Evolutionary conservation across 176 grass and related monocot genomes (phyloP), one percentile per base, ranked within the genome.

Genomic region (Cocos nucifera): DNA sequence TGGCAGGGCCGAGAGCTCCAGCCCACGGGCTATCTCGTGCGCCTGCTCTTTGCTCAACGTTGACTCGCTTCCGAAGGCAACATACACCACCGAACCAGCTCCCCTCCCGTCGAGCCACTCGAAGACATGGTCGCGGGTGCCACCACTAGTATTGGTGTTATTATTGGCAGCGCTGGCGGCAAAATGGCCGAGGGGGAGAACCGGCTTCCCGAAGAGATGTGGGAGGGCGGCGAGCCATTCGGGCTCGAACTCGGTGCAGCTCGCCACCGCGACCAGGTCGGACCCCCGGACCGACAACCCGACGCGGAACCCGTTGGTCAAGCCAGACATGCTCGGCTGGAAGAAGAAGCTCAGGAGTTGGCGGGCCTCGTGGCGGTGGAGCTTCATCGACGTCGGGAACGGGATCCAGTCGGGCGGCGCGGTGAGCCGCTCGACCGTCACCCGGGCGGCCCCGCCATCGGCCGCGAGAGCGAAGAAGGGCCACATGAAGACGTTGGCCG

Each of bases 11-110:
- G 61, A 39, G 4, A 63, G n/a, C n/a, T 49, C 32, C 3, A 63
- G 61, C 30, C 32, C 61, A 63, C 19, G 29, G 32, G 61, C 61
- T 3, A 63, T n/a, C 17, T 63, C 61, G 8, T 63, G 32, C 6
- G 4, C 29, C 8, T 49, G 32, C 61, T 63, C 10, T 63, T n/a
- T 5, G 30, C 1, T 63, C n/a, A 49, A 21, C 7, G 10, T 3
- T 4, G 1, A 1, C 18, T 49, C 60, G 32, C 29, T 49, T 14
- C 60, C 60, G n/a, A 35, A 49, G 17, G 60, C 60, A 15, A 49
- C 30, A n/a, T 44, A 49, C 15, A 21, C 30, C 4, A 62, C 59
- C 26, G 27, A 19, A 19, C 30, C 59, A 3, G 28, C 17, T 48
- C 21, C n/a, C 30, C 27, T 24, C 59, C 35, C 15, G 59, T 21